Base-by-base conservation (phyloP, 495 filamentous ascomycete genomes). In the Penicillium alfredii region DNA sequence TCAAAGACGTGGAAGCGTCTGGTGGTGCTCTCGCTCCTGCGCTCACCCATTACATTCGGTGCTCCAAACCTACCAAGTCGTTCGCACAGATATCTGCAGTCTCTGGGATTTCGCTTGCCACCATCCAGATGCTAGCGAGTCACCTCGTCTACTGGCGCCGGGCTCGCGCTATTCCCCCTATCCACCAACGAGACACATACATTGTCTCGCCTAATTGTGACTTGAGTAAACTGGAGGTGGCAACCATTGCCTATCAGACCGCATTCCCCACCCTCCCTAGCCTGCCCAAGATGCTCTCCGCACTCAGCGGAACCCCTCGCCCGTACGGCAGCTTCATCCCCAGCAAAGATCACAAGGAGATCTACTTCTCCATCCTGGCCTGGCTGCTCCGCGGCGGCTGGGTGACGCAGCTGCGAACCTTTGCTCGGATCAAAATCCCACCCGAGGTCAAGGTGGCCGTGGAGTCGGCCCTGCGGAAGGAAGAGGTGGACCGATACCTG, bases 121-220 rank as follows among this genome's bases (percentile, higher is more conserved):
- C 92, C 22, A 82, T 96, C 42, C 84, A 88, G 39, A 75, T 83
- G 51, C 78, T 93, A 31, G 87, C 88, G 8, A 80, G 84, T 29
- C 90, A 97, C 61, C 79, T 98, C 33, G 87, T 97, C 26, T 93
- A 90, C 64, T 96, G 88, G 88, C 77, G 92, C 19, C 81, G 87
- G 33, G 92, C 89, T 22, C 83, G 90, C 23, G 82, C 89, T 18
- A 94, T 98, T 39, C 86, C 88, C 8, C 92, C 92, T 2, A 73
- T 97, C 9, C 87, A 95, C 46, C 82, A 81, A 21, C 70, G 89
- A 20, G 87, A 97, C 55, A 86, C 79, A n/a, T 98, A 96, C 59
- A 83, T 95, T 16, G 78, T 94, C 19, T 92, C 84, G 14, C 92
- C 90, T 0, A 94, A 94, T 56, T 88, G 86, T 33, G 85, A 94